Conservation (phyloP, 352 stramenopile species). For the Phytopythium delawarense region DNA sequence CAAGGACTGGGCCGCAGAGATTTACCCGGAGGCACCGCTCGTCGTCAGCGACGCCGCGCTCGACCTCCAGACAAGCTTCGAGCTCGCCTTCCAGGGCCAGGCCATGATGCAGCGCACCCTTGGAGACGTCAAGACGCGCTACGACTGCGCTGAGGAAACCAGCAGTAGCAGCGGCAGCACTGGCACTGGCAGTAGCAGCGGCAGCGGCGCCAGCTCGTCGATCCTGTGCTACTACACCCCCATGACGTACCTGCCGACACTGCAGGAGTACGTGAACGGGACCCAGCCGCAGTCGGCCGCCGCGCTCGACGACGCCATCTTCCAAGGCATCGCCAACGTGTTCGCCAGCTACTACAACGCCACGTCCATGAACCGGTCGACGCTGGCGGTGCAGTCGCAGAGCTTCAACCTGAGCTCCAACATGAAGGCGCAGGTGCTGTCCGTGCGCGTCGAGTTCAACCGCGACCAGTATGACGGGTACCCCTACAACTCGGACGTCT, state of each 20-base stretch:
- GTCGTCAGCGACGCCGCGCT: conserved; percentile 5
- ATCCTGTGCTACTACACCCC: background rate
- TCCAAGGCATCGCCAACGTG: conserved; percentile 4
- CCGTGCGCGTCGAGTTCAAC: conserved; percentile 8
- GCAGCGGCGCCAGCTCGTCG: background rate
- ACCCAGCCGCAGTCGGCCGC: conserved; percentile 8
- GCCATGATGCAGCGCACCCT: conserved; percentile 17
- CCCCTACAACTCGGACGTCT: conserved; percentile 1
- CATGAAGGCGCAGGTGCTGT: conserved; percentile 13
- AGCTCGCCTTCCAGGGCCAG: conserved; percentile 26
- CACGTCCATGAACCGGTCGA: conserved; percentile 1
- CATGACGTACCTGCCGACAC: background rate
- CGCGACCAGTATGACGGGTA: conserved; percentile 10
- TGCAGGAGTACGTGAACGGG: conserved; percentile 22
- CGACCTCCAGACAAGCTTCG: conserved; percentile 14
- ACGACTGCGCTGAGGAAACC: background rate
- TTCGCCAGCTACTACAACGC: conserved; percentile 1
- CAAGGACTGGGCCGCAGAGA: conserved; percentile 21
- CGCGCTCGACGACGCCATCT: conserved; percentile 8
- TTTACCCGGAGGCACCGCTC: conserved; percentile 12
- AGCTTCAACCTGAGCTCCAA: conserved; percentile 13
- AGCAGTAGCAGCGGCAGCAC: background rate
- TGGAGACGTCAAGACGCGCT: conserved; percentile 9
- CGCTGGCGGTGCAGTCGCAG: background rate
- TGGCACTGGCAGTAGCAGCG: no score